Base-by-base conservation (phyloP, 768 basidiomycete genomes). In the Termitomyces sp. region DNA sequence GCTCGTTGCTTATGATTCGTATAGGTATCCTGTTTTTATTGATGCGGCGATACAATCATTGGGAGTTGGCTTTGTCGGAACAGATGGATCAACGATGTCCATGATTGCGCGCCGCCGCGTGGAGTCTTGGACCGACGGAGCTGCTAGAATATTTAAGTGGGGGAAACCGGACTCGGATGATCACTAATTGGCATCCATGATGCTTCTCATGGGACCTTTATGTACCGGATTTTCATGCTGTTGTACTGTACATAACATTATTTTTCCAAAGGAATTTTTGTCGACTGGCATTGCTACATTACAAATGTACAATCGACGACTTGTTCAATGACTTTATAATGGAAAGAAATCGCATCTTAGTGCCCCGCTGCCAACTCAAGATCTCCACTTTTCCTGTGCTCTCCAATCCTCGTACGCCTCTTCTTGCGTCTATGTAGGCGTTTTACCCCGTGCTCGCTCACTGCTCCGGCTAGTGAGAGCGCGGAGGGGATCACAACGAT, bases 11-110 rank as follows among this genome's bases (percentile, higher is more conserved):
- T 21, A 30, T 35, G 34, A 41, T 42, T 14, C 54, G 51, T 55
- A 30, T 56, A 87, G 87, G 86, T 85, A 88, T 67, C 85, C 87
- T 12, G 71, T 86, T n/a, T 69, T 91, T 49, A 77, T 90, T 50
- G 88, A 90, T 63, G 85, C 86, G 3, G 83, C 81, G 9, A 80
- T 89, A 55, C 89, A 91, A 63, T 85, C 86, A 0, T 72, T 70
- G 39, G 88, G 83, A 21, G 66, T 74, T 11, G 89, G 87, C 2
- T 85, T 91, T 63, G 80, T 91, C 14, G 89, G 88, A 9, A 89
- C 87, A 1, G 79, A 86, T 60, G 64, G 74, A 41, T 89, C 87
- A 34, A 90, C 89, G 5, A 88, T 89, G 81, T 83, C 85, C 2
- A 71, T 81, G 44, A 60, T 91, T 30, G 85, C 88, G 6, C 76